Conservation (phyloP, 2,329 filamentous ascomycete genomes). For the Penicillium vulpinum region DNA sequence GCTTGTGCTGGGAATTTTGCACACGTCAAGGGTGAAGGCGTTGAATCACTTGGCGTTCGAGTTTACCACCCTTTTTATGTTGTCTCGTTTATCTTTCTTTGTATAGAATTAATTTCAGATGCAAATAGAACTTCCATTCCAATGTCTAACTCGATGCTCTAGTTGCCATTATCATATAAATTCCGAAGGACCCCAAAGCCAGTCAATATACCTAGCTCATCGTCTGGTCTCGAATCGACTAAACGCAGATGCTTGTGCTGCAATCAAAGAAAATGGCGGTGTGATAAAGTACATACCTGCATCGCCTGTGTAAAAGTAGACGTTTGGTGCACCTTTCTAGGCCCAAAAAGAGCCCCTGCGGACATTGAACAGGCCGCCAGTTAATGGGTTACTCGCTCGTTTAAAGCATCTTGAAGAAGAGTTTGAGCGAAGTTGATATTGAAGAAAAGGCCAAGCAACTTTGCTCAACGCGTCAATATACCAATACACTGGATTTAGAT, state of each 20-base stretch:
- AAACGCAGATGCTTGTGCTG: conserved; percentile 33
- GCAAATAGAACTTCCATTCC: not conserved
- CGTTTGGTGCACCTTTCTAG: conserved; percentile 19
- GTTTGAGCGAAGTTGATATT: too few species aligned
- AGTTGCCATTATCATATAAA: not conserved
- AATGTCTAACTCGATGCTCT: not conserved
- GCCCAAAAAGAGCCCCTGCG: conserved; percentile 18
- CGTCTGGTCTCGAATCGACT: not conserved
- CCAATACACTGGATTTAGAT: not conserved
- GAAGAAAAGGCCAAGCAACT: conserved; percentile 22
- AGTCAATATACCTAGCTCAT: not conserved
- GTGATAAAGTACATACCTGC: conserved; percentile 35
- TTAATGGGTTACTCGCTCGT: conserved; percentile 16
- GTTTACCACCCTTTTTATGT: too few species aligned
- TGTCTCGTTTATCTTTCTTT: not conserved
- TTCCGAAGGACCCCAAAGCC: not conserved
- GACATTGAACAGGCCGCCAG: conserved; percentile 20
- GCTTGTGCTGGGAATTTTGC: not conserved
- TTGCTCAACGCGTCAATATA: not conserved
- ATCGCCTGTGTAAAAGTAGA: conserved; percentile 14
- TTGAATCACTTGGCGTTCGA: not conserved
- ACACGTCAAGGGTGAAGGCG: not conserved
- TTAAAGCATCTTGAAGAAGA: conserved; percentile 20
- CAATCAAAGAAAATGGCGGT: conserved; percentile 35
- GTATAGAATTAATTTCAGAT: not conserved